A percentile compares a stretch with the other conserved stretches of the same genome.
Evolutionary conservation across 495 filamentous ascomycete species (phyloP).

Genomic region (Trichoderma parareesei): DNA sequence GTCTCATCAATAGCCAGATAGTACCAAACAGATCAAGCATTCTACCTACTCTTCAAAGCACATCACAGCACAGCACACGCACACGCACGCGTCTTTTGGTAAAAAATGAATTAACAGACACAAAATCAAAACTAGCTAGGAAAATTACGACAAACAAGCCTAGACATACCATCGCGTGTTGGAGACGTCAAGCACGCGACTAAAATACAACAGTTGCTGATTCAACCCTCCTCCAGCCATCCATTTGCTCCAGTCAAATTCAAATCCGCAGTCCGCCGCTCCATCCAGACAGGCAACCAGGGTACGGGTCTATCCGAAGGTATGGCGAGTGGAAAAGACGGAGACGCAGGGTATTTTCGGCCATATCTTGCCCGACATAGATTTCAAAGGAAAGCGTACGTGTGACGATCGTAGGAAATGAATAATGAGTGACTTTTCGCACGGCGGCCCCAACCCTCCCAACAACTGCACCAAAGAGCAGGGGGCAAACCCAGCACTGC

Average conservation of each 20-base stretch:
- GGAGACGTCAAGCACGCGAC: constrained; percentile 10
- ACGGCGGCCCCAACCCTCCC: constrained; percentile 9
- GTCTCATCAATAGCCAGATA: no score
- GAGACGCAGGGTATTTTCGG: constrained; percentile 10
- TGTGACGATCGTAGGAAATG: constrained; percentile 9
- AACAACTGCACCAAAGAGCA: constrained; percentile 1
- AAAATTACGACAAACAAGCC: constrained; percentile 12
- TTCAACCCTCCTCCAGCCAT: constrained; percentile 10
- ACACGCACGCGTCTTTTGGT: not conserved
- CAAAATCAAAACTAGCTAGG: constrained; percentile 13
- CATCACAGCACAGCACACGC: not conserved
- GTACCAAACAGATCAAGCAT: no score
- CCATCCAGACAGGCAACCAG: constrained; percentile 6
- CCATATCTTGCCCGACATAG: constrained; percentile 8
- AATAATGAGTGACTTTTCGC: constrained; percentile 9
- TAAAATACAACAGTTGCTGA: constrained; percentile 13
- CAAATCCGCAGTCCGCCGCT: constrained; percentile 6
- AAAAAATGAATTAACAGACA: not conserved
- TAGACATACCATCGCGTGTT: constrained; percentile 10
- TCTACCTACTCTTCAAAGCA: not conserved
- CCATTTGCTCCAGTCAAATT: constrained; percentile 10
- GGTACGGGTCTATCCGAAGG: not conserved
- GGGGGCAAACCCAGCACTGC: not conserved
- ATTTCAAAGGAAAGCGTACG: constrained; percentile 8
- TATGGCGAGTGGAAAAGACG: constrained; percentile 1